A percentile compares a stretch with the other conserved stretches of the same genome.
These are phyloP conservation scores for Epichloe scottii DNA, from an alignment of 2,329 filamentous ascomycete genomes.

Conservation along the genomic window DNA sequence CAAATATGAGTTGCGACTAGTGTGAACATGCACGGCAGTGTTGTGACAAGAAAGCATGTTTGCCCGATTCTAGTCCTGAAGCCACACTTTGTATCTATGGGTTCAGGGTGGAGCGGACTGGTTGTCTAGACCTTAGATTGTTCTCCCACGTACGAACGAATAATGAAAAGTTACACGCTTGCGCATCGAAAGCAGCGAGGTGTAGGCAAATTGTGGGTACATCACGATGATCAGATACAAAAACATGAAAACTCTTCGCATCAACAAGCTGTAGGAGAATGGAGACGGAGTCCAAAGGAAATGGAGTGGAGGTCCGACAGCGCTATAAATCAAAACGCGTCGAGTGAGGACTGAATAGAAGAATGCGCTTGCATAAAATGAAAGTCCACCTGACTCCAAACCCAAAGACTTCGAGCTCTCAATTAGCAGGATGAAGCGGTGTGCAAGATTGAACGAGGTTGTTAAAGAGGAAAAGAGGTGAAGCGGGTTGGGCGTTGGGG, in stretches of 20 bases:
- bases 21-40: background rate
- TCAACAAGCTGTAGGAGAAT: too few species aligned
- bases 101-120: constrained; percentile 54
- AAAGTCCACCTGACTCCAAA: background rate
- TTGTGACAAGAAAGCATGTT: constrained; percentile 27
- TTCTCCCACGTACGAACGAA: constrained; percentile 51
- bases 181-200: constrained; percentile 44
- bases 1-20: background rate
- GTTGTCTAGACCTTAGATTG: constrained; percentile 53
- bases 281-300: background rate
- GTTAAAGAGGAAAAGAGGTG: constrained; percentile 3
- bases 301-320: background rate
- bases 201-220: constrained; percentile 49
- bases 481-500: background rate
- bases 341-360: background rate
- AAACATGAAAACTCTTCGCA: background rate
- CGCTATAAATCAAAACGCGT: constrained; percentile 1
- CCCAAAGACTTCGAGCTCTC: background rate
- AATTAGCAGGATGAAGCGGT: background rate
- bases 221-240: background rate
- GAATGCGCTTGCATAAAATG: background rate
- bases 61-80: constrained; percentile 53
- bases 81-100: constrained; percentile 40
- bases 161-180: constrained; percentile 45
- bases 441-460: background rate